Evolutionary conservation across 192 early-diverging fungal genomes (phyloP), one percentile per base, ranked within the genome.

Genomic region (Backusella australiensis): DNA sequence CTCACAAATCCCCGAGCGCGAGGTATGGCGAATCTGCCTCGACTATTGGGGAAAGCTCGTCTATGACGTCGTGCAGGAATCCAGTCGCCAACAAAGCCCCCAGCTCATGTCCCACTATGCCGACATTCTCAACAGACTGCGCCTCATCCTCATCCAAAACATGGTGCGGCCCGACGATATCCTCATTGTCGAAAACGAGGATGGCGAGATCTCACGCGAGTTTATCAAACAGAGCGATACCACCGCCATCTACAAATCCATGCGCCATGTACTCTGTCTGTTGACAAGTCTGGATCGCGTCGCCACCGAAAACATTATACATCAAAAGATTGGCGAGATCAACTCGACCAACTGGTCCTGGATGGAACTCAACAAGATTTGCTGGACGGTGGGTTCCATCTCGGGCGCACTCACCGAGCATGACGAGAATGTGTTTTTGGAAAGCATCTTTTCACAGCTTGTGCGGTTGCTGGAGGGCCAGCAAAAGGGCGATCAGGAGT

Each of bases 31-130:
- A 14, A 73, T 78, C 1, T 78, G 77, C 39, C 32, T 78, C 29
- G 77, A 78, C 49, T 78, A 73, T 36, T 78, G 77, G 77, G 77
- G 66, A 11, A 78, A 78, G 70, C 19, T 71, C 34, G 26, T 59
- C 1, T 75, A 42, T 4, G 59, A 59, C 35, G 44, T 74, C 0
- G 42, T 71, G 1, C 70, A 71, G 42, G 70, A 41, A 12, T 44
- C 38, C 21, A 75, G 21, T 7, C 35, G 23, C 0, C 34, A 52
- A 23, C 29, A 42, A 44, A 34, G 39, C n/a, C 14, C 21, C 6
- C 6, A 14, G 0, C 15, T 36, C 9, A 32, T 52, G 34, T 68
- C 41, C 19, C 63, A 35, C 1, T 75, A 75, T 46, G 11, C n/a
- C 6, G 65, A 67, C 34, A 67, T 75, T 11, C 63, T 75, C 11